Evolutionary conservation across 169 alveolate species (phyloP).

Genomic region (Plasmodium falciparum): DNA sequence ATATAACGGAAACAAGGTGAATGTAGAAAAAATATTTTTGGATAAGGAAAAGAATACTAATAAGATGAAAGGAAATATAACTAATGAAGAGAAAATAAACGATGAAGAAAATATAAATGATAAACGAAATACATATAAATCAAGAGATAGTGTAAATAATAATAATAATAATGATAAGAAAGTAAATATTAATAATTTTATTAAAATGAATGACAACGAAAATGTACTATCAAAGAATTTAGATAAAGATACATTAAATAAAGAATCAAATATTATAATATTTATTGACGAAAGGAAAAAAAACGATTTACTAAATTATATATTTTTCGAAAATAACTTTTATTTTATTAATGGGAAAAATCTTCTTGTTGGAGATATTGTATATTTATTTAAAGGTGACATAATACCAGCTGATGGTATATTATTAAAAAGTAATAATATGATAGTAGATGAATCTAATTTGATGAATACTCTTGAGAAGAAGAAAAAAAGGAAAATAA

Average conservation of each 20-base stretch:
- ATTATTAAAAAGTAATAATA: constrained; percentile 26
- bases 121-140: too few species aligned
- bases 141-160: too few species aligned
- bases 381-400: constrained; percentile 51
- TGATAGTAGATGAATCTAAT: constrained; percentile 62
- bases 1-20: not conserved
- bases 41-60: constrained; percentile 1
- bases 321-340: constrained; percentile 35
- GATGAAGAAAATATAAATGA: too few species aligned
- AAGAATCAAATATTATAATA: constrained; percentile 1
- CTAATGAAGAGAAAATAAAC: too few species aligned
- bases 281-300: constrained; percentile 1
- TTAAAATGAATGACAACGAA: too few species aligned
- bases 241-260: constrained; percentile 11
- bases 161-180: too few species aligned
- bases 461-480: constrained; percentile 14
- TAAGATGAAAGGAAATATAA: not conserved
- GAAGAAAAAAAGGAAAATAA: constrained; percentile 25
- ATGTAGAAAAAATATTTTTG: constrained; percentile 1
- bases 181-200: too few species aligned
- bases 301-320: constrained; percentile 24
- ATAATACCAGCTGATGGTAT: constrained; percentile 71
- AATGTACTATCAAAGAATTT: not conserved
- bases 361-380: constrained; percentile 54
- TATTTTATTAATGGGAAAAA: constrained; percentile 48